A percentile compares a stretch with the other conserved stretches of the same genome.
phyloP scores from a whole-genome alignment of 352 stramenopile species.

The Thraustotheca clavata region DNA sequence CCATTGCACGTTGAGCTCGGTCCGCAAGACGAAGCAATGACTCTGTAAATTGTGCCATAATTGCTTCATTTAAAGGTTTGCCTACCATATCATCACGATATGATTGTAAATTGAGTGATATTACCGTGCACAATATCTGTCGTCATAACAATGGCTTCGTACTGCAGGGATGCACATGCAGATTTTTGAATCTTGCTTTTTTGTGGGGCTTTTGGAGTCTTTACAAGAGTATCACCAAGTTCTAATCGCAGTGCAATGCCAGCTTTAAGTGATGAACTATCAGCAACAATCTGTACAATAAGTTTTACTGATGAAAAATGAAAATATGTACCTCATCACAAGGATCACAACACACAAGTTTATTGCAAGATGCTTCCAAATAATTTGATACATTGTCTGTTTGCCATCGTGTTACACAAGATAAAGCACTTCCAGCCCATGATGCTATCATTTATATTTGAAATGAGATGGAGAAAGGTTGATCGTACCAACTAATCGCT shows the following conservation, averaged over 20 bases:
- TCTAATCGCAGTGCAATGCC: slow-evolving; percentile 61
- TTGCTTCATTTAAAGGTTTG: slow-evolving; percentile 50
- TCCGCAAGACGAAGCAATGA: slow-evolving; percentile 24
- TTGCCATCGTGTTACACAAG: slow-evolving; percentile 66
- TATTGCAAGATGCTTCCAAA: slow-evolving; percentile 55
- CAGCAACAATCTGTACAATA: slow-evolving; percentile 45
- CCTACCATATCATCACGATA: slow-evolving; percentile 30
- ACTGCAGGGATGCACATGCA: neutral
- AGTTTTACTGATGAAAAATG: neutral
- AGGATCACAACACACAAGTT: slow-evolving; percentile 74
- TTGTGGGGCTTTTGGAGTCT: neutral
- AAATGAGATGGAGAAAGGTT: neutral
- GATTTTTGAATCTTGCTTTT: neutral
- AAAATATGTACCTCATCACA: slow-evolving; percentile 41
- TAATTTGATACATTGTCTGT: slow-evolving; percentile 76
- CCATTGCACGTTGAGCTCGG: neutral
- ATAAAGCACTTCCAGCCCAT: slow-evolving; percentile 58
- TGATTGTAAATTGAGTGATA: slow-evolving; percentile 1
- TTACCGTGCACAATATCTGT: neutral
- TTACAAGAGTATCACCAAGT: slow-evolving; percentile 26
- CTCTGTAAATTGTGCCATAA: slow-evolving; percentile 53
- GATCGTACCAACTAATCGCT: slow-evolving; percentile 47
- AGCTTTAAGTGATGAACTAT: slow-evolving; percentile 74
- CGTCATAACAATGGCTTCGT: neutral
- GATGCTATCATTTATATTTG: slow-evolving; percentile 15